Conservation (phyloP, 1,139 yeast genomes). For the Spathaspora sp. region DNA sequence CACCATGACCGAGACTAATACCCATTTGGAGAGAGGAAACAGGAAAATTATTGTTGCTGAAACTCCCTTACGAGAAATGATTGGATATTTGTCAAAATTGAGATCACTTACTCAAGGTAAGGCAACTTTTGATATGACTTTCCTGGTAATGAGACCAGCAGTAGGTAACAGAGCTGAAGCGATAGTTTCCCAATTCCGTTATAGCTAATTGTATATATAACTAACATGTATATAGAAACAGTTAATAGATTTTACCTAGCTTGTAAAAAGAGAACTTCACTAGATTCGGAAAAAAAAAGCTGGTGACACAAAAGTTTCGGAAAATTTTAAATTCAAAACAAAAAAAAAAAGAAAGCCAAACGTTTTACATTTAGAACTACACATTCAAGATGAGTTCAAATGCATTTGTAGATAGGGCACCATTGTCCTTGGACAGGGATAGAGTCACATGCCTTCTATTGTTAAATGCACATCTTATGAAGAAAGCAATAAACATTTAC, state of each 20-base stretch:
- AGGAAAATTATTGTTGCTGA: slow-evolving; percentile 67
- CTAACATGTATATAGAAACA: slow-evolving; percentile 1
- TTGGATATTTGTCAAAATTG: slow-evolving; percentile 77
- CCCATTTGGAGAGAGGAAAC: slow-evolving; percentile 17
- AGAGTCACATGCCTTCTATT: slow-evolving; percentile 52
- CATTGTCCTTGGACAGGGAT: slow-evolving; percentile 34
- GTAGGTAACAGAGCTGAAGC: slow-evolving; percentile 43
- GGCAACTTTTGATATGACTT: slow-evolving; percentile 79
- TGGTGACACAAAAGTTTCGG: neutral
- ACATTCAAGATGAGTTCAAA: neutral
- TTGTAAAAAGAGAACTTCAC: neutral
- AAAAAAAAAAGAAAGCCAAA: slow-evolving; percentile 3
- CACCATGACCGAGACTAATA: slow-evolving; percentile 26
- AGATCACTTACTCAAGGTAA: slow-evolving; percentile 89
- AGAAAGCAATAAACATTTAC: slow-evolving; percentile 44
- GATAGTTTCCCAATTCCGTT: slow-evolving; percentile 7
- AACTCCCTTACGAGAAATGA: slow-evolving; percentile 87
- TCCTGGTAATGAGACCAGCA: slow-evolving; percentile 68
- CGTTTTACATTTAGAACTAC: neutral
- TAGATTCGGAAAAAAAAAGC: neutral
- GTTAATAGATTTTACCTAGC: too few species aligned
- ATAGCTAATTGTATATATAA: neutral
- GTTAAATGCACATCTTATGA: slow-evolving; percentile 53
- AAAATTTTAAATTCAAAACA: slow-evolving; percentile 1
- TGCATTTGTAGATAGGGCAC: slow-evolving; percentile 13